Evolutionary conservation across 352 stramenopile genomes (phyloP).

Genomic region (Globisporangium spinosum): DNA sequence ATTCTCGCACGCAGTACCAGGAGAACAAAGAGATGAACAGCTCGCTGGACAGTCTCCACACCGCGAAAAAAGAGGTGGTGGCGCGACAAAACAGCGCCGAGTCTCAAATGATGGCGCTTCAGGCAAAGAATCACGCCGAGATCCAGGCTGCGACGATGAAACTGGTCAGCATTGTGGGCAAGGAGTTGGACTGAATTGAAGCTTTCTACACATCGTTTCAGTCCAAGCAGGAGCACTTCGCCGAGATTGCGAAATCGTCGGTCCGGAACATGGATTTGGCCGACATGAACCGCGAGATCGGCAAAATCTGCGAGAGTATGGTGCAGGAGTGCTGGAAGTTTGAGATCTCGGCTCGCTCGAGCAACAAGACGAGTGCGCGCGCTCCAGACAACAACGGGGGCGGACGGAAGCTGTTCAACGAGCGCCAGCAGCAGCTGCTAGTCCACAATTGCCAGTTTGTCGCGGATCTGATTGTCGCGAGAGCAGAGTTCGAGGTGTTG

Average conservation of each 20-base stretch:
- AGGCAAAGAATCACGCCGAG: slow-evolving; percentile 69
- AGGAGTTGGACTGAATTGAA: slow-evolving; percentile 77
- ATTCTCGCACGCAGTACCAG: slow-evolving; percentile 47
- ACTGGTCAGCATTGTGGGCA: slow-evolving; percentile 68
- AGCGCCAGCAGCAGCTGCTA: slow-evolving; percentile 74
- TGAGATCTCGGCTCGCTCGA: slow-evolving; percentile 69
- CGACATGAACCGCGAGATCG: slow-evolving; percentile 79
- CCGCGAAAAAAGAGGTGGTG: slow-evolving; percentile 47
- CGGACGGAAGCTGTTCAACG: slow-evolving; percentile 70
- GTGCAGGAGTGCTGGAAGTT: slow-evolving; percentile 87
- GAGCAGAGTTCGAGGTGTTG: slow-evolving; percentile 73
- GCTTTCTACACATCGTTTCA: slow-evolving; percentile 78
- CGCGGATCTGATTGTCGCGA: slow-evolving; percentile 68
- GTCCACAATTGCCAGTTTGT: slow-evolving; percentile 82
- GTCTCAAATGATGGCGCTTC: slow-evolving; percentile 59
- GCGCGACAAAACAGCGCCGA: slow-evolving; percentile 54
- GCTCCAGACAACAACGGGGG: slow-evolving; percentile 33
- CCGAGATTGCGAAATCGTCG: slow-evolving; percentile 68
- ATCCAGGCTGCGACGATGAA: slow-evolving; percentile 63
- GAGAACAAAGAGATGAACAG: slow-evolving; percentile 48
- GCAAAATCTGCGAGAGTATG: slow-evolving; percentile 74
- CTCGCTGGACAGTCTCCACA: slow-evolving; percentile 38
- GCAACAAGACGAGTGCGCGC: slow-evolving; percentile 38
- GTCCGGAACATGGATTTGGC: slow-evolving; percentile 81
- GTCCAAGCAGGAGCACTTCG: slow-evolving; percentile 79